Evolutionary conservation across 768 basidiomycete genomes (phyloP).

Genomic region (Trametes elegans): DNA sequence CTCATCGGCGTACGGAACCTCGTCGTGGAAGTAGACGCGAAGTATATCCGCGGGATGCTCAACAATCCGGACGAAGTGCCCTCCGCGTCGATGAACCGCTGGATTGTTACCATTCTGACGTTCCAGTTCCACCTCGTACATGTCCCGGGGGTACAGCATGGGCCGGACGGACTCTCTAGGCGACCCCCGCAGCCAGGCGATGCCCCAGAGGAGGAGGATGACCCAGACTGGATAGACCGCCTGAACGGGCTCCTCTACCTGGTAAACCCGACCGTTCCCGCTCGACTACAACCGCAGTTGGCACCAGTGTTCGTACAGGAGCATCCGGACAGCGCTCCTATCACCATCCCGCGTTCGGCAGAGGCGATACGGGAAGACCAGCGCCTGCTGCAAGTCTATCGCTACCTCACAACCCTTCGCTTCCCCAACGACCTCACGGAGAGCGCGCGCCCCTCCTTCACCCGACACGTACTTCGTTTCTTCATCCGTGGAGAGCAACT

Average conservation of each 20-base stretch:
- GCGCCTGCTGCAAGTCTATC: background rate
- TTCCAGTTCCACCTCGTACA: constrained; percentile 39
- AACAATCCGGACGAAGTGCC: too few species aligned
- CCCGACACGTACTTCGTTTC: too few species aligned
- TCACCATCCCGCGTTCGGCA: background rate
- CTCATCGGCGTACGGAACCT: too few species aligned
- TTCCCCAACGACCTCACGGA: background rate
- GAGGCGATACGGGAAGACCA: background rate
- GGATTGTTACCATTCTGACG: constrained; percentile 39
- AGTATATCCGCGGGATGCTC: too few species aligned
- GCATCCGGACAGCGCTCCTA: background rate
- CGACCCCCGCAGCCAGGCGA: background rate
- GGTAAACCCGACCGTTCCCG: too few species aligned
- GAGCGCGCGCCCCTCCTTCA: too few species aligned
- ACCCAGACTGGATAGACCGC: constrained; percentile 18
- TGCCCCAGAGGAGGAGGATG: constrained; percentile 1
- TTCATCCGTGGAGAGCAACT: too few species aligned
- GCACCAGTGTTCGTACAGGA: background rate
- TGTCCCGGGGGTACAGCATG: constrained; percentile 29
- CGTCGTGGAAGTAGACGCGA: too few species aligned
- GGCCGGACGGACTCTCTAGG: constrained; percentile 35
- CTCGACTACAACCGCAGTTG: too few species aligned
- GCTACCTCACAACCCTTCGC: background rate
- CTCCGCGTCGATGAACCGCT: constrained; percentile 37
- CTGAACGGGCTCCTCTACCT: too few species aligned